Evolutionary conservation across 2,329 filamentous ascomycete species (phyloP).

Genomic region (Hymenoscyphus occultus): DNA sequence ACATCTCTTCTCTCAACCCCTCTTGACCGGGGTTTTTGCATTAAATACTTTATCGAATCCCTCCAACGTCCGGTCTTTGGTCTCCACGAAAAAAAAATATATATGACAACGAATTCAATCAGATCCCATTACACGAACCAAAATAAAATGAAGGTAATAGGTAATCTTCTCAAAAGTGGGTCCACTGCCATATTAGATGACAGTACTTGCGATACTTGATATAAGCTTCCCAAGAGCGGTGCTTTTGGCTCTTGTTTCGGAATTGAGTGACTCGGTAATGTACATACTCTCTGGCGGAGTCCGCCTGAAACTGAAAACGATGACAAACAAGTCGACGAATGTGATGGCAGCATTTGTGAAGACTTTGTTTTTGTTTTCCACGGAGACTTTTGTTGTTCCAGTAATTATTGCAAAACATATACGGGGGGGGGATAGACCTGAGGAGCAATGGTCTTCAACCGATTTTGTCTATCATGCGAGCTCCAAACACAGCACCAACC

Average conservation of each 20-base stretch:
- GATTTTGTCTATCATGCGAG: slow-evolving; percentile 43
- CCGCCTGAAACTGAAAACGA: slow-evolving; percentile 51
- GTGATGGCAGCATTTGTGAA: slow-evolving; percentile 39
- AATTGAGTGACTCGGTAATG: slow-evolving; percentile 47
- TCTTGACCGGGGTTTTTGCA: slow-evolving; percentile 43
- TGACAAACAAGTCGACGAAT: slow-evolving; percentile 52
- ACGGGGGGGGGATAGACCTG: slow-evolving; percentile 42
- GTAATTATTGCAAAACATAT: slow-evolving; percentile 26
- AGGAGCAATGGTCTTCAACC: slow-evolving; percentile 46
- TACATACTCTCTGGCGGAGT: slow-evolving; percentile 50
- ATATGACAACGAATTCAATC: slow-evolving; percentile 41
- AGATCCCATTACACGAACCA: slow-evolving; percentile 34
- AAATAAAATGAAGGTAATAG: slow-evolving; percentile 38
- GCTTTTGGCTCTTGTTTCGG: slow-evolving; percentile 39
- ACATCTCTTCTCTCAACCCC: slow-evolving; percentile 33
- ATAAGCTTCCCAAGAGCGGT: slow-evolving; percentile 42
- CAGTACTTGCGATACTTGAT: slow-evolving; percentile 37
- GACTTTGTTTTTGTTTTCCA: slow-evolving; percentile 33
- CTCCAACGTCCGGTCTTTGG: slow-evolving; percentile 51
- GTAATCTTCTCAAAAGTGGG: slow-evolving; percentile 38
- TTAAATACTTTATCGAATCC: slow-evolving; percentile 53
- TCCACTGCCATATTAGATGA: slow-evolving; percentile 39
- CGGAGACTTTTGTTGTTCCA: slow-evolving; percentile 24
- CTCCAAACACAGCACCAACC: slow-evolving; percentile 44
- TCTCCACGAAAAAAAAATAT: slow-evolving; percentile 53